These are phyloP conservation scores for Mallotus japonicus DNA, from an alignment of 441 rosid species.

Conservation along the genomic window DNA sequence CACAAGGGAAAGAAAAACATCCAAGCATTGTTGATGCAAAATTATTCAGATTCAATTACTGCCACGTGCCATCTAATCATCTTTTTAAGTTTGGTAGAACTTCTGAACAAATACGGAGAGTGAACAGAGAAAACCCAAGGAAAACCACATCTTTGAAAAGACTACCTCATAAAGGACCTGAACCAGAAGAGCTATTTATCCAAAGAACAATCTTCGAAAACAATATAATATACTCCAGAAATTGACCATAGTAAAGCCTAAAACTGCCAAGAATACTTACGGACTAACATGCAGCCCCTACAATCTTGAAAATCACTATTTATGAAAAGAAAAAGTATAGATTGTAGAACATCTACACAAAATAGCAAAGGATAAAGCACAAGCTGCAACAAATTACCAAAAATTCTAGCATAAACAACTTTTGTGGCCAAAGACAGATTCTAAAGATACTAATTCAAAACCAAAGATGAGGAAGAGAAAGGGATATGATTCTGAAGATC, in stretches of 20 bases:
- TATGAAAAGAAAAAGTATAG: neutral
- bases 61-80: neutral
- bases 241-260: constrained; percentile 8
- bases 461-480: neutral
- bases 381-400: constrained; percentile 1
- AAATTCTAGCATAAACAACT: neutral
- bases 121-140: neutral
- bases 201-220: neutral
- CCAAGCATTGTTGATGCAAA: neutral
- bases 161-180: constrained; percentile 6
- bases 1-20: neutral
- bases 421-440: neutral
- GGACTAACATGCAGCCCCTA: neutral
- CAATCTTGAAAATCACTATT: neutral
- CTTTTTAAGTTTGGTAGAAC: neutral
- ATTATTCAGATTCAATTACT: neutral
- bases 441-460: neutral
- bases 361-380: neutral
- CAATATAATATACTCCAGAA: constrained; percentile 7
- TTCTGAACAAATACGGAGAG: neutral
- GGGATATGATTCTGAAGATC: neutral
- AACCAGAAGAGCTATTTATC: constrained; percentile 1
- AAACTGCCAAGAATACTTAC: neutral
- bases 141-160: neutral
- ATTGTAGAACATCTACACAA: neutral